Percentiles rank a stretch among this genome's conserved stretches.
Conservation (phyloP, 148 eudicot species). For the Arbutus unedo region DNA sequence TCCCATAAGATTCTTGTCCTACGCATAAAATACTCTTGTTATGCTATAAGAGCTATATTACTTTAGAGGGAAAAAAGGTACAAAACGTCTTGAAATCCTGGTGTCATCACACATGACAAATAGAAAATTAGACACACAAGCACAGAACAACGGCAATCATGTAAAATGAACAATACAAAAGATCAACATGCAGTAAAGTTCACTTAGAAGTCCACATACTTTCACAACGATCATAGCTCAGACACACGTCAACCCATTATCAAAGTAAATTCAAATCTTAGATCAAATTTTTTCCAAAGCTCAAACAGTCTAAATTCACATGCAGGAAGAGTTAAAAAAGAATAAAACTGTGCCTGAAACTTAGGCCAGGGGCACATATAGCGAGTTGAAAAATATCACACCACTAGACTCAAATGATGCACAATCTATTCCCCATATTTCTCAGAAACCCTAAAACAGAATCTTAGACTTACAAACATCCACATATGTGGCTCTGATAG, state of each 20-base stretch:
- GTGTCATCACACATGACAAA: too few relatives aligned
- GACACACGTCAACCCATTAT: neutral
- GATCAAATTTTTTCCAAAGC: neutral
- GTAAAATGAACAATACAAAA: too few relatives aligned
- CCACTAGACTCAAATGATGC: neutral
- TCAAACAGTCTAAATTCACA: neutral
- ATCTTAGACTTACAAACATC: neutral
- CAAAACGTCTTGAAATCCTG: too few relatives aligned
- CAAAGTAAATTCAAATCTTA: neutral
- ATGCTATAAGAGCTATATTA: too few relatives aligned
- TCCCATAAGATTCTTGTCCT: too few relatives aligned
- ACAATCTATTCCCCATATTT: neutral
- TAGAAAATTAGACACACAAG: too few relatives aligned
- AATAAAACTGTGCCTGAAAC: neutral
- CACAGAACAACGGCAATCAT: too few relatives aligned
- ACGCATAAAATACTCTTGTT: too few relatives aligned
- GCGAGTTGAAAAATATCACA: too few relatives aligned
- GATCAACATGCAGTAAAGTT: too few relatives aligned
- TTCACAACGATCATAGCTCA: neutral
- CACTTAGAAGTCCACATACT: neutral
- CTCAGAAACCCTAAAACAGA: neutral
- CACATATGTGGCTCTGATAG: neutral
- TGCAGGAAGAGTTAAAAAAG: neutral
- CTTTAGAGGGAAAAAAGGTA: too few relatives aligned
- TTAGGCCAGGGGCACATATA: too few relatives aligned